Percentiles rank a stretch among this genome's conserved stretches.
Evolutionary conservation across 345 rosid species (phyloP).

Genomic region (Hibiscus syriacus): DNA sequence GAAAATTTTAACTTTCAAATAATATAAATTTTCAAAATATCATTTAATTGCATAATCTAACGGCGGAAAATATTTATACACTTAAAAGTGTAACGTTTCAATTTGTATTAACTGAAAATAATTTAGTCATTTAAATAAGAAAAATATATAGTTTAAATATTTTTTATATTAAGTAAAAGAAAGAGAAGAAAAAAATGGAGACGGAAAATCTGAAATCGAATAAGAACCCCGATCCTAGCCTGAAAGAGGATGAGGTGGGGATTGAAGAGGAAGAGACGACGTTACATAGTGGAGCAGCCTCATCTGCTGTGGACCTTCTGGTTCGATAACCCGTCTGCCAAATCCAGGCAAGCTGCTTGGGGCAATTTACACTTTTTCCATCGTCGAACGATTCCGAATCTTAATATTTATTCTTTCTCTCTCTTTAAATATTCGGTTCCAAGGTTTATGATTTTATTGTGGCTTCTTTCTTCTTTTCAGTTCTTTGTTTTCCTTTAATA

Average conservation of each 20-base stretch:
- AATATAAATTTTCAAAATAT: no score
- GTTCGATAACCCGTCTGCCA: conserved; percentile 68
- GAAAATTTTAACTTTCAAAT: no score
- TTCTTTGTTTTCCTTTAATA: no score
- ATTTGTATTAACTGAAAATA: no score
- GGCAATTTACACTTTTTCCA: conserved; percentile 64
- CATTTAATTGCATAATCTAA: no score
- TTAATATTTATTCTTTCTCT: conserved; percentile 9
- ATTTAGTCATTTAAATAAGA: no score
- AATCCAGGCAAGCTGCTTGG: conserved; percentile 56
- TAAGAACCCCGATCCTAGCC: conserved; percentile 20
- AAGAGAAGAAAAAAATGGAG: conserved; percentile 26
- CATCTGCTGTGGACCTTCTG: conserved; percentile 89
- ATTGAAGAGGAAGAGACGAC: conserved; percentile 35
- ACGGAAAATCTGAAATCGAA: conserved; percentile 19
- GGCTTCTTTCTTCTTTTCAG: no score
- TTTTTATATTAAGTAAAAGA: no score
- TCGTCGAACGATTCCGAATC: conserved; percentile 88
- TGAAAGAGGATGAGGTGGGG: conserved; percentile 30
- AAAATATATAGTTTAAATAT: no score
- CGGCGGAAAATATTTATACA: no score
- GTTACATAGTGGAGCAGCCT: conserved; percentile 22
- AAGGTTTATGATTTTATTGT: background rate
- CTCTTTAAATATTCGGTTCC: no score
- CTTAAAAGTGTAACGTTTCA: no score